Evolutionary conservation across 495 filamentous ascomycete species (phyloP), one percentile per base, ranked within the genome.

Genomic region (Hypoxylon intermedium): DNA sequence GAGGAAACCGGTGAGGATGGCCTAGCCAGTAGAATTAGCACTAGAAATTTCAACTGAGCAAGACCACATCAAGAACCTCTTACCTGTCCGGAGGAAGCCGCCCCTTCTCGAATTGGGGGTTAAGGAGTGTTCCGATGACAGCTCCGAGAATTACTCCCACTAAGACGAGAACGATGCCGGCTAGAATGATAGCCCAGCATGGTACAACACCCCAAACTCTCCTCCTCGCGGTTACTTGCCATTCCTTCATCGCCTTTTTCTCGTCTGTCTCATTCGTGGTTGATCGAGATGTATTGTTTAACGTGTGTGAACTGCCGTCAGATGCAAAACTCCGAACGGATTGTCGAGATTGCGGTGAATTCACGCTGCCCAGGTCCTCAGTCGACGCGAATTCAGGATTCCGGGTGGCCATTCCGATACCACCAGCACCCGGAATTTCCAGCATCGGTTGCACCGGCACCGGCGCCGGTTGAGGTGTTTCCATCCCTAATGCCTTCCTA

Each of bases 101-200:
- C 13, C 52, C 33, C 40, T 63, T 59, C 46, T 71, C 72, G 21
- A 70, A 52, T 21, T 66, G 74, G 7, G 53, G 44, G 30, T 42
- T 52, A 20, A 74, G 15, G 5, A 78, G 65, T 1, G 68, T 69
- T 23, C 77, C 77, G 48, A 82, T 69, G 26, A 82, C 78, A 3
- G 86, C 75, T 34, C 86, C 88, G 11, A 88, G 77, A 65, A 91
- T 83, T 5, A 83, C 76, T 47, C 81, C 86, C 55, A 91, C 73
- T 57, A 89, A 72, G 15, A 85, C 31, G 4, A 87, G 60, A 5
- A 87, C 75, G 9, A 81, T 68, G 0, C 71, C 71, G 1, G 84
- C 76, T 16, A 90, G 71, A 26, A 81, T 74, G 20, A 91, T 67
- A 0, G 85, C 84, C 89, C 89, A 92, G 34, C 87, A 77, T 0